Evolutionary conservation across 495 filamentous ascomycete species (phyloP).

Genomic region (Trichocladium antarcticum): DNA sequence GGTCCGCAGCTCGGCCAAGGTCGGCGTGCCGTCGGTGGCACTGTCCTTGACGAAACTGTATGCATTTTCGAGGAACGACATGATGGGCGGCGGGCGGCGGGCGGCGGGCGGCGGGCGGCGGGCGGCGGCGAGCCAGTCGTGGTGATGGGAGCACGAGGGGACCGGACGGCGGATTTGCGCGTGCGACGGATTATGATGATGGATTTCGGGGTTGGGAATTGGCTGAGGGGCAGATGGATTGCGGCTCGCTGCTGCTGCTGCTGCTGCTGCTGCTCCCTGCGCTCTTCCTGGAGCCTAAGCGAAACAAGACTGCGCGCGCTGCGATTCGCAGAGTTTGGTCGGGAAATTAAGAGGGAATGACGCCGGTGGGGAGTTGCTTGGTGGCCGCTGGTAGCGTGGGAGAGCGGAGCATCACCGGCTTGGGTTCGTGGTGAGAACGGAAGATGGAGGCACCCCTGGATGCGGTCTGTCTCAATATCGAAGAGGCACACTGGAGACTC

Average conservation of each 20-base stretch:
- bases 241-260: slow-evolving; percentile 3
- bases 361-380: slow-evolving; percentile 6
- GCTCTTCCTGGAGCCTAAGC: slow-evolving; percentile 6
- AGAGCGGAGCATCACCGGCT: slow-evolving; percentile 20
- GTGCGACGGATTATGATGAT: neutral
- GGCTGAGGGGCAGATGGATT: slow-evolving; percentile 8
- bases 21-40: slow-evolving; percentile 71
- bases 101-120: slow-evolving; percentile 14
- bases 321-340: slow-evolving; percentile 5
- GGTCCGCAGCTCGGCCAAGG: slow-evolving; percentile 77
- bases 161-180: neutral
- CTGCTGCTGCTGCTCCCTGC: slow-evolving; percentile 8
- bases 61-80: slow-evolving; percentile 89
- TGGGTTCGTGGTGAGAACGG: slow-evolving; percentile 14
- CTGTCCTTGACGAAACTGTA: slow-evolving; percentile 98
- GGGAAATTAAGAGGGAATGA: slow-evolving; percentile 5
- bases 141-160: slow-evolving; percentile 1
- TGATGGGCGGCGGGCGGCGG: slow-evolving; percentile 41
- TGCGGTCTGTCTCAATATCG: slow-evolving; percentile 20
- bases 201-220: neutral
- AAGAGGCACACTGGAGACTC: too few relatives aligned
- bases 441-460: slow-evolving; percentile 18
- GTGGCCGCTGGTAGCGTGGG: slow-evolving; percentile 14
- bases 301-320: neutral
- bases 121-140: slow-evolving; percentile 9